Conservation (phyloP, 2,329 filamentous ascomycete genomes). For the Exophiala sp. region DNA sequence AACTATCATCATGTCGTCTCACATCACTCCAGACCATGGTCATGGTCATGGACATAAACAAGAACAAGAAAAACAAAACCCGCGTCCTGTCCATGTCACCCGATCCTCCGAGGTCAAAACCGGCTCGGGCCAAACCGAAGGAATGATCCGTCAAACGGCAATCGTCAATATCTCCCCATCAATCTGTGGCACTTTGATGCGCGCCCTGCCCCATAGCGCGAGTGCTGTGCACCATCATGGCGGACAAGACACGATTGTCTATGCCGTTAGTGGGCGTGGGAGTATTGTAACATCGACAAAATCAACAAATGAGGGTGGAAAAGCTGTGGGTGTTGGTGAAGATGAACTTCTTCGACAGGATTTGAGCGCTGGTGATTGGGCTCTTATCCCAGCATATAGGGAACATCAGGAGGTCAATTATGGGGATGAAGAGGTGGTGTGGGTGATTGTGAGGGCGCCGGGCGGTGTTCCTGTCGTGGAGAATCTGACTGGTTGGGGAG, state of each 20-base stretch:
- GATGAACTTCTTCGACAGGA: conserved; percentile 54
- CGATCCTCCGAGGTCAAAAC: conserved; percentile 44
- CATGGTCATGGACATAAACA: too few relatives aligned
- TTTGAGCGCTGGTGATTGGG: conserved; percentile 61
- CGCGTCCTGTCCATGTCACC: conserved; percentile 48
- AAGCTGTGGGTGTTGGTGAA: conserved; percentile 4
- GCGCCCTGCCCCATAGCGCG: conserved; percentile 56
- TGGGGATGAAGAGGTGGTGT: conserved; percentile 56
- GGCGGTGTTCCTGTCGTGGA: conserved; percentile 53
- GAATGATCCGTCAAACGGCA: conserved; percentile 40
- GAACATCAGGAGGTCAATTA: conserved; percentile 68
- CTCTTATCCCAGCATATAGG: conserved; percentile 62
- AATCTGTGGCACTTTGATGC: conserved; percentile 61
- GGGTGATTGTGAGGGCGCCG: conserved; percentile 61
- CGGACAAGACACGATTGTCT: conserved; percentile 62
- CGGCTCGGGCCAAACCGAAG: conserved; percentile 42
- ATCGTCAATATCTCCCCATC: conserved; percentile 49
- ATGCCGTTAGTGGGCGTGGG: conserved; percentile 57
- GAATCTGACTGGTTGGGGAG: conserved; percentile 58
- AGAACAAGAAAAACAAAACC: conserved; percentile 4
- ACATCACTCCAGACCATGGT: too few relatives aligned
- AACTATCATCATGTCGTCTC: too few relatives aligned
- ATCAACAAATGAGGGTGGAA: too few relatives aligned
- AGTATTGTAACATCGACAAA: conserved; percentile 43
- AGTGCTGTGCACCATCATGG: conserved; percentile 65